A percentile compares a stretch with the other conserved stretches of the same genome.
phyloP scores from a whole-genome alignment of 371 early-diverging fungal genomes.

The Batkoa obscura region DNA sequence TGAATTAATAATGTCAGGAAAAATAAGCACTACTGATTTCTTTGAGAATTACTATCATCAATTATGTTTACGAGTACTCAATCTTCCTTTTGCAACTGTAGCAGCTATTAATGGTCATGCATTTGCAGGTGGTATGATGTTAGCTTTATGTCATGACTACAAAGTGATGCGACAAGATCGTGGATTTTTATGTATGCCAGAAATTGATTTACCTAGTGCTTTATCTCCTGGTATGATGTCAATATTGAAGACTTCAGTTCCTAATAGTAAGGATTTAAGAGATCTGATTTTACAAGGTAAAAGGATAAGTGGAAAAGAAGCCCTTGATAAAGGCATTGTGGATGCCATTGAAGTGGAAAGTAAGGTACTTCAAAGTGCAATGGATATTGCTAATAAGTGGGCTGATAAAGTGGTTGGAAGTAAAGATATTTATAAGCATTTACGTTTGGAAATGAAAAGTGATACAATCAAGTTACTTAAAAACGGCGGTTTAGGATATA shows the following conservation, averaged over 20 bases:
- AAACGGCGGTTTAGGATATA: neutral
- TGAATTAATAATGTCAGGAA: conserved; percentile 15
- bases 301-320: conserved; percentile 38
- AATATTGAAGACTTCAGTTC: neutral
- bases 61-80: conserved; percentile 29
- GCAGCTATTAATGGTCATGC: conserved; percentile 72
- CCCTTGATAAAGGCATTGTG: conserved; percentile 36
- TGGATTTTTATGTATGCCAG: conserved; percentile 18
- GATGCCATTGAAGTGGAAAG: conserved; percentile 27
- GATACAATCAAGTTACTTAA: conserved; percentile 8
- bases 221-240: conserved; percentile 46
- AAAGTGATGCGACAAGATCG: neutral
- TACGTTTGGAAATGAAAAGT: conserved; percentile 18
- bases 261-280: conserved; percentile 25
- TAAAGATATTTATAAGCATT: conserved; percentile 10
- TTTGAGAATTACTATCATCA: conserved; percentile 24
- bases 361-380: conserved; percentile 20
- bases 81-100: conserved; percentile 54
- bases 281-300: conserved; percentile 45
- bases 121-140: conserved; percentile 65
- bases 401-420: conserved; percentile 27
- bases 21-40: conserved; percentile 12
- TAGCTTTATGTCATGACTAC: conserved; percentile 52
- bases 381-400: conserved; percentile 31
- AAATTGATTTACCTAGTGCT: conserved; percentile 52